Conservation (phyloP, 179 eudicot genomes). For the Corrigiola litoralis region DNA sequence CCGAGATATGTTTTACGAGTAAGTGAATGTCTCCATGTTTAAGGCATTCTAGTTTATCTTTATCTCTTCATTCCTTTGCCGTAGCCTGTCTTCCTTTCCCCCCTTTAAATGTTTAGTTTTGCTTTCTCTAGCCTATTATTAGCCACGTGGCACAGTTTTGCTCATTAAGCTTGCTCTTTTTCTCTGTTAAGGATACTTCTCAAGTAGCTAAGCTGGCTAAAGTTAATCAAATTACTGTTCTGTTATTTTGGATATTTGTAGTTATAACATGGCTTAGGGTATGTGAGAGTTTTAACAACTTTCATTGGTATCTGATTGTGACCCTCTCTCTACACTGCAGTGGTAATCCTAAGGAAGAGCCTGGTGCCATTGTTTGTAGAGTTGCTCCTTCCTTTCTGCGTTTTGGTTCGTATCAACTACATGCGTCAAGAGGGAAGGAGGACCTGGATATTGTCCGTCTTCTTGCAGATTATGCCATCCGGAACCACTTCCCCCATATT, state of each 20-base stretch:
- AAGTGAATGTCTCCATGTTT: constrained; percentile 26
- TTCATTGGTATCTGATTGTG: constrained; percentile 6
- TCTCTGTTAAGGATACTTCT: too few species aligned
- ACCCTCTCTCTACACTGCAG: constrained; percentile 42
- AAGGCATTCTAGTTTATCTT: not conserved
- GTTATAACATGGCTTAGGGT: not conserved
- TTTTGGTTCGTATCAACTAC: constrained; percentile 94
- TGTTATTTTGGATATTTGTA: not conserved
- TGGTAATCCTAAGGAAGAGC: constrained; percentile 99
- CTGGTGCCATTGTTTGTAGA: constrained; percentile 98
- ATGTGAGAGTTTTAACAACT: not conserved
- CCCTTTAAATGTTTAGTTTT: not conserved
- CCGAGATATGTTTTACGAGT: constrained; percentile 99
- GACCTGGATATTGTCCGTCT: constrained; percentile 72
- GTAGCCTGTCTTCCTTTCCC: not conserved
- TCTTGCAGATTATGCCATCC: constrained; percentile 85
- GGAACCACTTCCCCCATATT: constrained; percentile 84
- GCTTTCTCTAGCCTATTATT: too few species aligned
- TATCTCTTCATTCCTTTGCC: not conserved
- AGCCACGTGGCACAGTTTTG: too few species aligned
- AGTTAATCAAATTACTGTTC: too few species aligned
- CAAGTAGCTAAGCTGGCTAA: too few species aligned
- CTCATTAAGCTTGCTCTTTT: too few species aligned
- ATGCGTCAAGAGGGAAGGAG: constrained; percentile 88
- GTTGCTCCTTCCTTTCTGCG: constrained; percentile 97